Base-by-base conservation (phyloP, 106 monocot genomes). In the Allium cepa region DNA sequence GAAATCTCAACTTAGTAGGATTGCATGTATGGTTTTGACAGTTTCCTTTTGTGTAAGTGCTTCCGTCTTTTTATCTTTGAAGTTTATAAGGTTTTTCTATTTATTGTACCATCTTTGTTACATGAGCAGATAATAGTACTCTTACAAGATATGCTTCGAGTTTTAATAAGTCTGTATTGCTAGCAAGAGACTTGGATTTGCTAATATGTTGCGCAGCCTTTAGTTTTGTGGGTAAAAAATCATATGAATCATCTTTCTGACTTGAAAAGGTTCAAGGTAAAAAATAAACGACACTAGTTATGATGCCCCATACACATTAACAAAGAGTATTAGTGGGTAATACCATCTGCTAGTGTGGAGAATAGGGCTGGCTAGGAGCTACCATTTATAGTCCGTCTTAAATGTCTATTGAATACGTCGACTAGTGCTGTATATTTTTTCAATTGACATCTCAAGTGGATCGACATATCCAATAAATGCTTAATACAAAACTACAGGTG, bases 121-220 rank as follows among this genome's bases (percentile, higher is more conserved):
- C 13, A 56, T 69, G 48, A 69, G 15, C 72, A 99, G 97, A 80
- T 81, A 9, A 80, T 99, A 76, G 70, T 78, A 56, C 86, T 85
- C 55, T 68, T 99, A 61, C 89, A 87, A 75, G 92, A 99, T 55
- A 87, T 90, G 90, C 92, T 99, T 79, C 84, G 90, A 52, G 81
- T 92, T 69, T 82, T 99, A 49, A 84, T 99, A 72, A 22, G 71
- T 85, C 59, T 86, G 92, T 28, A 71, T 99, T 77, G 79, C 92
- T 46, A 87, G 79, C 59, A 89, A 85, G 71, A 83, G 70, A 68
- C 46, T 67, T 47, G 99, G 92, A 72, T 86, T 63, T 85, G 99
- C 92, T 53, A 66, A 75, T 71, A 76, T 79, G 36, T 99, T n/a
- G 57, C 93, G 60, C 72, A 64, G 46, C 99, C 99, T 56, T 63